These are phyloP conservation scores for Priceomyces haplophilus DNA, from an alignment of 805 yeast genomes.

Conservation along the genomic window DNA sequence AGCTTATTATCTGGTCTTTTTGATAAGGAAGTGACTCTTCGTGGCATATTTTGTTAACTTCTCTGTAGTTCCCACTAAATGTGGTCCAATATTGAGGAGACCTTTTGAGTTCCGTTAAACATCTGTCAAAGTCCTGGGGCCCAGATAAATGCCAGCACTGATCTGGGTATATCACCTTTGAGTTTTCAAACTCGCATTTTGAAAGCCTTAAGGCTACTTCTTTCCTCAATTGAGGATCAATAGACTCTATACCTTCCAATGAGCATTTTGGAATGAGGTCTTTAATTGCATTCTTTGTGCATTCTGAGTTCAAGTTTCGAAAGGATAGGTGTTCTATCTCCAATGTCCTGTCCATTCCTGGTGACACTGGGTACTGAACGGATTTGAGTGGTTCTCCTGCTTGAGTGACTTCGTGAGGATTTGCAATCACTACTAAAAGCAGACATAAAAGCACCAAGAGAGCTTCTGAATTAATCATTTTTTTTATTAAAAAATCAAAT, in stretches of 20 bases:
- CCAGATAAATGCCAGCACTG: conserved; percentile 20
- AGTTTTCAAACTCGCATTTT: conserved; percentile 52
- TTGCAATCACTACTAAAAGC: neutral
- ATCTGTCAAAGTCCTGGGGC: conserved; percentile 21
- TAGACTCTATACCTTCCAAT: conserved; percentile 36
- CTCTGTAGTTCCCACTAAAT: conserved; percentile 61
- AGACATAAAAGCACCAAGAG: neutral
- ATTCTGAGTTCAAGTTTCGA: conserved; percentile 14
- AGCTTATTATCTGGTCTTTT: conserved; percentile 45
- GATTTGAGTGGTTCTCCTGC: neutral
- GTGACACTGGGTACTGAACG: neutral
- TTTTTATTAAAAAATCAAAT: neutral
- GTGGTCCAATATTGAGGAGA: conserved; percentile 71
- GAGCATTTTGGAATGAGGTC: conserved; percentile 41
- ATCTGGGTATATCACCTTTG: conserved; percentile 36
- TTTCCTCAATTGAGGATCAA: conserved; percentile 29
- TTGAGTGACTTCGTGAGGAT: neutral
- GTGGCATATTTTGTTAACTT: conserved; percentile 50
- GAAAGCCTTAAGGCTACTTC: conserved; percentile 48
- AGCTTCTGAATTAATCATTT: neutral
- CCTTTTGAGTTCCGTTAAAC: conserved; percentile 41
- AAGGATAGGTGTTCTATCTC: conserved; percentile 4
- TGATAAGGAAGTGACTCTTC: conserved; percentile 52
- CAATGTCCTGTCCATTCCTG: neutral
- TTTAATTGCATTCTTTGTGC: conserved; percentile 40